Percentiles rank a stretch among this genome's conserved stretches.
Conservation (phyloP, 768 basidiomycete genomes). For the Atractiella rhizophila region DNA sequence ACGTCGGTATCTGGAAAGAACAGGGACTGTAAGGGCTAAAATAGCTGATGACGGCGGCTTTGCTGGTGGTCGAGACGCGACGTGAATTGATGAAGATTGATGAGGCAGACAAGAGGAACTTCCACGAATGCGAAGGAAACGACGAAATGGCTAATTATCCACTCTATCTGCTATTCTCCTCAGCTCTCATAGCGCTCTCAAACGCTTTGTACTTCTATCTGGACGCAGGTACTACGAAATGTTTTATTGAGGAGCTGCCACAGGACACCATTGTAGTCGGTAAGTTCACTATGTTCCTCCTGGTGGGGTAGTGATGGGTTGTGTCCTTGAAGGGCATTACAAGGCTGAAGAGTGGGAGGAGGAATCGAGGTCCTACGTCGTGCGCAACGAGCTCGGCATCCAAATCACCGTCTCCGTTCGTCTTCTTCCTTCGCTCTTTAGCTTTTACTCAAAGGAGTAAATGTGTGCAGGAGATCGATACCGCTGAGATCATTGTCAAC, state of each 20-base stretch:
- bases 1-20: too few species aligned
- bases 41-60: too few species aligned
- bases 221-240: slow-evolving; percentile 69
- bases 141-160: too few species aligned
- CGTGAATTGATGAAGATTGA: too few species aligned
- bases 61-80: too few species aligned
- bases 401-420: slow-evolving; percentile 70
- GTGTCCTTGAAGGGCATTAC: slow-evolving; percentile 45
- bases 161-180: slow-evolving; percentile 29
- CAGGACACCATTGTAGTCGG: slow-evolving; percentile 44
- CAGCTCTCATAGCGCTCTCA: too few species aligned
- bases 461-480: slow-evolving; percentile 49
- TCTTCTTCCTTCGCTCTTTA: slow-evolving; percentile 6
- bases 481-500: slow-evolving; percentile 52
- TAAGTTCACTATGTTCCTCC: not conserved
- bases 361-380: slow-evolving; percentile 35
- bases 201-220: too few species aligned
- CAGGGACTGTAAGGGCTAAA: too few species aligned
- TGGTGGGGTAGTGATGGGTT: not conserved
- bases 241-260: slow-evolving; percentile 90
- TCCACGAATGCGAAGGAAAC: too few species aligned
- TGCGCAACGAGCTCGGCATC: slow-evolving; percentile 59
- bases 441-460: not conserved
- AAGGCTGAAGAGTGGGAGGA: slow-evolving; percentile 79
- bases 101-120: too few species aligned